These are phyloP conservation scores for Starmerella scarabaei DNA, from an alignment of 805 yeast species.

Conservation along the genomic window DNA sequence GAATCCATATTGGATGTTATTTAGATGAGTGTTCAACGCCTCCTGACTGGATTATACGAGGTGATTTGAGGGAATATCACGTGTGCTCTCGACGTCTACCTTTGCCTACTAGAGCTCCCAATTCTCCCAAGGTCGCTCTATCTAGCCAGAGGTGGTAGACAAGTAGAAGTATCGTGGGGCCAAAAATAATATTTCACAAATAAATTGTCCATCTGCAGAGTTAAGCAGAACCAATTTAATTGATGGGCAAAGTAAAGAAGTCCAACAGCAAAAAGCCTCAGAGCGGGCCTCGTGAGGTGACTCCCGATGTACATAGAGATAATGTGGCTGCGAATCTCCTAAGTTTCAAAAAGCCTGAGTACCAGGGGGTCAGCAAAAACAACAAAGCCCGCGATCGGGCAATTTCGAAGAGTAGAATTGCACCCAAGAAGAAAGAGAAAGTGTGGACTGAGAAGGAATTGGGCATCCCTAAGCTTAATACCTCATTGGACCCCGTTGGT, in stretches of 20 bases:
- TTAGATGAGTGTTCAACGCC: too few species aligned
- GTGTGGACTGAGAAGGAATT: constrained; percentile 63
- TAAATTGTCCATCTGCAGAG: too few species aligned
- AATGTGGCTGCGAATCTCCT: constrained; percentile 19
- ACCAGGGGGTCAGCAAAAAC: constrained; percentile 20
- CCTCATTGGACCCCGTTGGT: constrained; percentile 71
- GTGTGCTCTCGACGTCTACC: too few species aligned
- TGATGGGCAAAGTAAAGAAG: constrained; percentile 21
- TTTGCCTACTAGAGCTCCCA: too few species aligned
- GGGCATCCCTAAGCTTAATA: constrained; percentile 66
- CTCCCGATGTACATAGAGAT: constrained; percentile 22
- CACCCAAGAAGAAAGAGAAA: constrained; percentile 22
- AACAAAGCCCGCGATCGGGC: constrained; percentile 21
- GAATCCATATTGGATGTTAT: too few species aligned
- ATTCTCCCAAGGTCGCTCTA: too few species aligned
- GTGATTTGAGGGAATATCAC: too few species aligned
- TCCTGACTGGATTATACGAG: too few species aligned
- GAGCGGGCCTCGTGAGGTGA: constrained; percentile 18
- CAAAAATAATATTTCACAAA: too few species aligned
- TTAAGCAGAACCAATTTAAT: too few species aligned
- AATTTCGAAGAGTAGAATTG: constrained; percentile 13
- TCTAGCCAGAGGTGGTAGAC: too few species aligned
- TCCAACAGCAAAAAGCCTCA: constrained; percentile 12
- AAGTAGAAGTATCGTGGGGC: too few species aligned
- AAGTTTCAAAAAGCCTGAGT: constrained; percentile 18